Base-by-base conservation (phyloP, 805 yeast species). In the Yarrowia sp. region DNA sequence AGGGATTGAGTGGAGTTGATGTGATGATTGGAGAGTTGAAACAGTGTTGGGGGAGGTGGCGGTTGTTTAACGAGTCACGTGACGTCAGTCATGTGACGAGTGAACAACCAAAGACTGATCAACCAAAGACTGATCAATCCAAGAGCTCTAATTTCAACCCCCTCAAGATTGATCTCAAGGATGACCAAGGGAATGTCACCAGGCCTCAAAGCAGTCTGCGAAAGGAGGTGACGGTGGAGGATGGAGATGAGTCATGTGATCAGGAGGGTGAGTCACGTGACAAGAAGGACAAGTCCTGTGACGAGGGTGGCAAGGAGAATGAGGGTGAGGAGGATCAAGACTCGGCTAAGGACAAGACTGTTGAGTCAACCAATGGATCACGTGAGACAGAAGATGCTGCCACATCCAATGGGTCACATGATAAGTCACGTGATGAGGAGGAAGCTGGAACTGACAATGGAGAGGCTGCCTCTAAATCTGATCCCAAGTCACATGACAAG, bases 1-100 rank as follows among this genome's bases (percentile, higher is more conserved):
- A 73, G 58, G 80, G 78, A 0, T 41, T 79, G 36, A 79, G 80
- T 1, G 58, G 76, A 3, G 76, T 82, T 5, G 80, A 78, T n/a
- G 76, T 79, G 48, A 70, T 82, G 19, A 67, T 70, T 8, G 71
- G 73, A 7, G 75, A 77, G 68, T 68, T 81, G 12, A 50, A 68
- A 14, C 65, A 70, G 15, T 83, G 80, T 5, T 78, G 78, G 68
- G 70, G 74, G 42, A 71, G 81, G 7, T 81, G 78, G 77, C 65
- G 70, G 15, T 70, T 81, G 16, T 77, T 79, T 59, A 71, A 75
- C 69, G 82, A 82, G 10, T 26, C 32, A 26, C 32, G 32, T 26
- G 32, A 26, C 7, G 32, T 26, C 32, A 5, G 32, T 26, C 32
- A 26, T 5, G 32, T 26, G 32, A 26, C 3, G 32, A 5, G 32